phyloP scores from a whole-genome alignment of 306 rosid species.

The Inga leiocalycina region DNA sequence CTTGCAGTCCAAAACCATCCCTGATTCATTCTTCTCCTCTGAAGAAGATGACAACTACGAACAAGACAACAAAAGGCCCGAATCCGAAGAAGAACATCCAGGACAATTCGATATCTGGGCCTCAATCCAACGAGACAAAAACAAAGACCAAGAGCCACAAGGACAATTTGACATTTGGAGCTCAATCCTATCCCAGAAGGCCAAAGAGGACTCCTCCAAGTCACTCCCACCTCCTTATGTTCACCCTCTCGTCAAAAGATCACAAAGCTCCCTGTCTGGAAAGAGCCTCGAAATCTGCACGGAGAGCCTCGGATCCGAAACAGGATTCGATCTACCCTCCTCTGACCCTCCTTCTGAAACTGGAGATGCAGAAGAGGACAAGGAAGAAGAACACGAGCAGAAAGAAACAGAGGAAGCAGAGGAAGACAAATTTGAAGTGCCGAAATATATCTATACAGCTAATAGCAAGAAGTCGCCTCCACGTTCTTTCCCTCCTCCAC shows the following conservation, averaged over 20 bases:
- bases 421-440: conserved; percentile 34
- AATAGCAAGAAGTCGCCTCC: conserved; percentile 24
- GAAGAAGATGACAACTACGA: conserved; percentile 17
- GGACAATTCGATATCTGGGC: conserved; percentile 43
- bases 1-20: conserved; percentile 20
- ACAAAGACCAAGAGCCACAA: conserved; percentile 14
- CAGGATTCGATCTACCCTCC: conserved; percentile 73
- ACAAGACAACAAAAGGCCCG: conserved; percentile 15
- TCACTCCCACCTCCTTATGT: conserved; percentile 47
- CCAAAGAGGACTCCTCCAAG: conserved; percentile 35
- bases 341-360: conserved; percentile 50
- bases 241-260: conserved; percentile 73
- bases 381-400: conserved; percentile 28
- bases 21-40: not conserved
- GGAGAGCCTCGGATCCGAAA: conserved; percentile 88
- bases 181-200: conserved; percentile 54
- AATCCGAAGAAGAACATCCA: not conserved
- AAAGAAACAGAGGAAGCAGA: conserved; percentile 1
- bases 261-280: conserved; percentile 49
- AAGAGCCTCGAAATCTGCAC: conserved; percentile 79
- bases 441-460: conserved; percentile 20
- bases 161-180: conserved; percentile 51
- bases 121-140: conserved; percentile 34
- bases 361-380: conserved; percentile 31
- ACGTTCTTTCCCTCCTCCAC: conserved; percentile 72